Evolutionary conservation across 2,329 filamentous ascomycete genomes (phyloP).

Genomic region (Fusarium pininemorale): DNA sequence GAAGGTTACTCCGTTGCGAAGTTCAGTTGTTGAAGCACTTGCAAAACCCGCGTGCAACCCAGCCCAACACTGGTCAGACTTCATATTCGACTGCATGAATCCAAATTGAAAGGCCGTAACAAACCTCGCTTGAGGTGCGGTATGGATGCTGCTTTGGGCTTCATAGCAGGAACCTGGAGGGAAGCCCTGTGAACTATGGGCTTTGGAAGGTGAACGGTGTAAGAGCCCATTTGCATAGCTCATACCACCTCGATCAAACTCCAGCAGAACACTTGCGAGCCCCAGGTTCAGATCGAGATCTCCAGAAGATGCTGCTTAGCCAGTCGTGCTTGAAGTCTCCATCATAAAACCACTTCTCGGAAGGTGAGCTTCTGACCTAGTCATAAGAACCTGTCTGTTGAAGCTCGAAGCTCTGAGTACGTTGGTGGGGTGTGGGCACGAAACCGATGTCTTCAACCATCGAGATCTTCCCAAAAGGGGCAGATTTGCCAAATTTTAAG

Average conservation of each 20-base stretch:
- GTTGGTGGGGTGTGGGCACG: not conserved
- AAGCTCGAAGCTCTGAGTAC: not conserved
- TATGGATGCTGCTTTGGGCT: not conserved
- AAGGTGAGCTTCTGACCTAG: not conserved
- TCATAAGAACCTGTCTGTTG: not conserved
- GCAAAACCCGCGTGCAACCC: no score
- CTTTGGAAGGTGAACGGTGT: not conserved
- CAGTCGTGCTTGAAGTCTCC: not conserved
- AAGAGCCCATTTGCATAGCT: not conserved
- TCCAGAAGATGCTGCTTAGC: not conserved
- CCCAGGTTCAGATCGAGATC: not conserved
- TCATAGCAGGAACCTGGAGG: not conserved
- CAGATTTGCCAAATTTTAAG: slow-evolving; percentile 34
- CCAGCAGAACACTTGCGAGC: not conserved
- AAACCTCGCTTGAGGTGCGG: not conserved
- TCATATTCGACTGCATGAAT: not conserved
- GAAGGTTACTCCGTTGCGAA: not conserved
- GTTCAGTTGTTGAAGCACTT: not conserved
- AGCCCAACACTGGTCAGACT: not conserved
- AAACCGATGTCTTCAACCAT: not conserved
- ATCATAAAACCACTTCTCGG: no score
- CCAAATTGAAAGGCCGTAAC: not conserved
- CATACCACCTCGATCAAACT: not conserved
- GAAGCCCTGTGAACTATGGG: not conserved
- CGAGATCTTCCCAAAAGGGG: not conserved